These are phyloP conservation scores for Pulveroboletus sp. DNA, from an alignment of 768 basidiomycete species.

Conservation along the genomic window DNA sequence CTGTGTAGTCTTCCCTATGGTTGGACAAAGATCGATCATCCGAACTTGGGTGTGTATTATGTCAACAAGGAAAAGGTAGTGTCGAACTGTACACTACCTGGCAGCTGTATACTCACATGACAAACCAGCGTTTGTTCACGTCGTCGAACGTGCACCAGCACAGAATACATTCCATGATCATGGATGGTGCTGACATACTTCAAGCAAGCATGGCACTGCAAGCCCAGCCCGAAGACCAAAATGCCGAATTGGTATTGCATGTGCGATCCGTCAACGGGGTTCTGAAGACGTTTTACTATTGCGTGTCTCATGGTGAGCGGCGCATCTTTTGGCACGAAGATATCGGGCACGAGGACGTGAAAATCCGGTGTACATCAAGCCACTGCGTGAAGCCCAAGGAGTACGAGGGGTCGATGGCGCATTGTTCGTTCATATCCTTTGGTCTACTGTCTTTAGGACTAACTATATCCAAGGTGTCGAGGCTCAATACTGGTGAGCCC, in stretches of 20 bases:
- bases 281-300: constrained; percentile 20
- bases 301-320: constrained; percentile 25
- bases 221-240: constrained; percentile 6
- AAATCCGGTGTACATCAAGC: constrained; percentile 21
- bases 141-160: constrained; percentile 8
- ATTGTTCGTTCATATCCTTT: constrained; percentile 19
- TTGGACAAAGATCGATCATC: constrained; percentile 29
- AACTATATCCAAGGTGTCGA: constrained; percentile 20
- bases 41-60: constrained; percentile 32
- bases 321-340: constrained; percentile 29
- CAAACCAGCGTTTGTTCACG: constrained; percentile 10
- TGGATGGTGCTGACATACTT: constrained; percentile 11
- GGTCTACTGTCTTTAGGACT: background rate
- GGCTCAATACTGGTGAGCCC: constrained; percentile 28
- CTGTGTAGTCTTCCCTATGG: constrained; percentile 12
- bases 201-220: constrained; percentile 1
- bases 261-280: background rate
- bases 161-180: constrained; percentile 3
- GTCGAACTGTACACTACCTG: background rate
- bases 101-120: background rate
- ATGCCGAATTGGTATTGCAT: constrained; percentile 18
- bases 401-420: constrained; percentile 5
- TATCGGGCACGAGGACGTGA: constrained; percentile 16
- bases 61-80: constrained; percentile 30
- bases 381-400: constrained; percentile 7